Percentiles rank a stretch among this genome's conserved stretches.
Evolutionary conservation across 805 yeast genomes (phyloP).

Genomic region (Starmerella stellata): DNA sequence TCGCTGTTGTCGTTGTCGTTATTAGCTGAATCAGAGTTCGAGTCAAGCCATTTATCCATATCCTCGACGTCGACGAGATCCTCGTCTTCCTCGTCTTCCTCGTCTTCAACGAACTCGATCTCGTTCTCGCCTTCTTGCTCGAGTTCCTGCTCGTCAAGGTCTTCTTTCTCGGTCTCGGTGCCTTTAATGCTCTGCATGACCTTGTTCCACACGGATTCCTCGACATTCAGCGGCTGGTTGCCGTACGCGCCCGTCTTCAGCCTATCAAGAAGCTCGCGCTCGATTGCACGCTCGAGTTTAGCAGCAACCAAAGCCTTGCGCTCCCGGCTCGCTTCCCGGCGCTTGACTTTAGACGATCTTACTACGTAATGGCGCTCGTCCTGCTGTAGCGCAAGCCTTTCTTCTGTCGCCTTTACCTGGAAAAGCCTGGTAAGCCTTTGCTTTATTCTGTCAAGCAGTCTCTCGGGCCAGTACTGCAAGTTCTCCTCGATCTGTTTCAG

Average conservation of each 20-base stretch:
- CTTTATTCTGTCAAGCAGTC: slow-evolving; percentile 79
- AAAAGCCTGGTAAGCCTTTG: slow-evolving; percentile 88
- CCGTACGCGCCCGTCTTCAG: slow-evolving; percentile 97
- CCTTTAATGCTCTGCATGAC: slow-evolving; percentile 64
- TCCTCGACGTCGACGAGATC: slow-evolving; percentile 79
- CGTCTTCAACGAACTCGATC: too few species aligned
- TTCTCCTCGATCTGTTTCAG: slow-evolving; percentile 75
- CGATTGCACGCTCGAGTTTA: slow-evolving; percentile 87
- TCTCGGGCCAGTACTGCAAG: slow-evolving; percentile 82
- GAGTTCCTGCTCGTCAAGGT: slow-evolving; percentile 30
- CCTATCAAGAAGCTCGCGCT: slow-evolving; percentile 83
- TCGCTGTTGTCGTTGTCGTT: slow-evolving; percentile 13
- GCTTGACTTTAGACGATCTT: slow-evolving; percentile 77
- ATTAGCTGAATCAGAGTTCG: slow-evolving; percentile 24
- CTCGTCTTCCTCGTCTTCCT: slow-evolving; percentile 56
- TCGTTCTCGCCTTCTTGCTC: slow-evolving; percentile 51
- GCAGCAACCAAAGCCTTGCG: slow-evolving; percentile 95
- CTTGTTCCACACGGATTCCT: slow-evolving; percentile 87
- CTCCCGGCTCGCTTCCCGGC: slow-evolving; percentile 88
- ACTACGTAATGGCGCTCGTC: slow-evolving; percentile 81
- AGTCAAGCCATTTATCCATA: slow-evolving; percentile 63
- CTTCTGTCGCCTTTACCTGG: slow-evolving; percentile 87
- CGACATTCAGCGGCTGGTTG: slow-evolving; percentile 91
- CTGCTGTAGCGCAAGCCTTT: slow-evolving; percentile 76
- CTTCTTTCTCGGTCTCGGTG: slow-evolving; percentile 41